Evolutionary conservation across 2,329 filamentous ascomycete genomes (phyloP), one percentile per base, ranked within the genome.

Genomic region (Paraphaeosphaeria minitans): DNA sequence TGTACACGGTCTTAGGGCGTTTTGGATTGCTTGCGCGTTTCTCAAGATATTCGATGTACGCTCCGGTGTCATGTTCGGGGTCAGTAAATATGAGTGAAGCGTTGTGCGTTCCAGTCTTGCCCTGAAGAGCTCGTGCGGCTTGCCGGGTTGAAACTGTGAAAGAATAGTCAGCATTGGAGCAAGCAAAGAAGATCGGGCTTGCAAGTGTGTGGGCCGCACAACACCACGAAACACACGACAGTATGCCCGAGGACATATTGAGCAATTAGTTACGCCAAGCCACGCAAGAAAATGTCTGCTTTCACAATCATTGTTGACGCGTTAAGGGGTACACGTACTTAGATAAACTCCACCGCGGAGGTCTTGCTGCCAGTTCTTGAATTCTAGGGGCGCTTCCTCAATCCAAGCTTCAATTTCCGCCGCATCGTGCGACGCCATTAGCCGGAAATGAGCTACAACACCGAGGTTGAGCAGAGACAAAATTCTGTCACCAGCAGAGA

Each of bases 391-490:
- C n/a, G 87, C 84, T 60, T 89, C 91, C 49, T 87, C 84, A 66
- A 89, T 89, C 70, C 87, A 91, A 0, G 83, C 83, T 71, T 93
- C 90, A 0, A 92, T 78, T 56, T 93, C 90, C 14, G 81, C 80
- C 49, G 87, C 80, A 58, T 91, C 88, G 62, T 91, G 86, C 64
- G 87, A 88, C 13, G 85, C 84, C 74, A 89, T 92, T 56, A 93
- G 84, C 64, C 85, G 87, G 66, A 89, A 84, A 62, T 86, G 83
- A 2, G 88, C 86, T 33, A 84, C 82, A 21, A 92, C 79, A 0
- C 89, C 91, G 53, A 90, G 86, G 65, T 89, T 89, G 10, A 93
- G 79, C 33, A 93, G 87, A 7, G 89, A 87, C 1, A 90, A 84
- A 54, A 89, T 87, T 31, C 89, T 84, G 70, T 94, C 90, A 1